Base-by-base conservation (phyloP, 345 rosid genomes). In the Aquilaria sinensis region DNA sequence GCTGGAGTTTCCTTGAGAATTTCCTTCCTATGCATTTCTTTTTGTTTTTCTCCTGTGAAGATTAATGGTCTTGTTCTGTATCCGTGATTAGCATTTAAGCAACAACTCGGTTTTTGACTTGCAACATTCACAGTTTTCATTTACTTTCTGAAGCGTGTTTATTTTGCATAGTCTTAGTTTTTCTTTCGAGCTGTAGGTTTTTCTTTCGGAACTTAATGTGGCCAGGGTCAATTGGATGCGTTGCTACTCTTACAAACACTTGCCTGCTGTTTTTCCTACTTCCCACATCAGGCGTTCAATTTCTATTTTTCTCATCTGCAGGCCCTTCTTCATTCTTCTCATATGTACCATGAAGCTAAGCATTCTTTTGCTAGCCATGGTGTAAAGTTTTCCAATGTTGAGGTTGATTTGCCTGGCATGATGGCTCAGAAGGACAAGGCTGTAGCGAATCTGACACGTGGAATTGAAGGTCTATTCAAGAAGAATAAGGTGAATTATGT, bases 241-340 rank as follows among this genome's bases (percentile, higher is more conserved):
- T 37, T 37, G 43, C 5, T 37, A 37, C 8, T 37, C 2, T 37
- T 37, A 37, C 8, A 9, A 5, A 37, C 8, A 7, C 5, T 37
- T 37, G 5, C 5, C 43, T 37, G 10, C 12, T 51, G 5, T 5
- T 51, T 51, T 51, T 37, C 43, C 43, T 37, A 37, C 43, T 37
- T 37, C 8, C 8, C 5, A 23, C 23, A 37, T 37, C 8, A 9
- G 43, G 5, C 43, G 29, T 51, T 5, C 4, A 51, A 13, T 1
- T 34, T 37, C 37, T 56, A 41, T 6, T 43, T 15, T 49, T n/a
- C 67, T 14, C 58, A 49, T 46, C 32, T 48, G 47, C 76, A 90
- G 97, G 96, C 96, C 4, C 89, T 90, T 58, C 88, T 90, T 66
- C 97, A 88, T 75, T 90, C 97, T 4, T 90, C 97, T 31, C 97